Evolutionary conservation across 148 eudicot genomes (phyloP).

Genomic region (Hydrangea macrophylla): DNA sequence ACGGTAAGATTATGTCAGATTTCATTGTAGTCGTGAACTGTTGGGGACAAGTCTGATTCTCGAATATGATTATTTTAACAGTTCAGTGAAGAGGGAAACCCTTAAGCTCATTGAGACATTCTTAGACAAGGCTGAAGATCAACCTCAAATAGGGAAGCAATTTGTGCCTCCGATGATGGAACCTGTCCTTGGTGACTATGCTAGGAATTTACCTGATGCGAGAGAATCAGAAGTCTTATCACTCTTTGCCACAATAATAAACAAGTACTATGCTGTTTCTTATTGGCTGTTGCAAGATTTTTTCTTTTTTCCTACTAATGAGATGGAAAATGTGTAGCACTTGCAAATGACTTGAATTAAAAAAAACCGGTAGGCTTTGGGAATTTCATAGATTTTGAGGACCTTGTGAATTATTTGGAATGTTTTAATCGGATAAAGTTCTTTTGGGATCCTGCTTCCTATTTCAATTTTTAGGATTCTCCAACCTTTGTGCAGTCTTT

Average conservation of each 20-base stretch:
- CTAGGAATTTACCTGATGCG: slow-evolving; percentile 97
- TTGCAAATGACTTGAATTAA: not conserved
- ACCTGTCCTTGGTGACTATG: slow-evolving; percentile 96
- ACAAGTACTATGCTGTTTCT: slow-evolving; percentile 53
- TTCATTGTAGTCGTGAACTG: not conserved
- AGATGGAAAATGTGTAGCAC: not conserved
- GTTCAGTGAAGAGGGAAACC: slow-evolving; percentile 95
- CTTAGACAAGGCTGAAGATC: slow-evolving; percentile 97
- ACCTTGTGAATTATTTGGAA: not conserved
- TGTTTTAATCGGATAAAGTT: no score
- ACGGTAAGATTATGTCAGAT: slow-evolving; percentile 41
- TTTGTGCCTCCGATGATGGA: slow-evolving; percentile 99
- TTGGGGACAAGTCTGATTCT: slow-evolving; percentile 9
- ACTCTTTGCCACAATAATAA: slow-evolving; percentile 92
- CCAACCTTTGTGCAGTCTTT: not conserved
- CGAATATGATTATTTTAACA: slow-evolving; percentile 29
- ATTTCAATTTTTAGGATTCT: no score
- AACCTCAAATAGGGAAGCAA: slow-evolving; percentile 89
- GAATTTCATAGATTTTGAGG: not conserved
- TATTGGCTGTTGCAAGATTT: not conserved
- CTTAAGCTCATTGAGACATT: slow-evolving; percentile 97
- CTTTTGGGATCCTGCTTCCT: no score
- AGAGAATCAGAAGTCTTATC: slow-evolving; percentile 98
- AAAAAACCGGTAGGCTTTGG: not conserved
- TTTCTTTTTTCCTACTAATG: not conserved